Percentiles rank a stretch among this genome's conserved stretches.
These are phyloP conservation scores for Cystofilobasidium capitatum DNA, from an alignment of 768 basidiomycete species.

Conservation along the genomic window DNA sequence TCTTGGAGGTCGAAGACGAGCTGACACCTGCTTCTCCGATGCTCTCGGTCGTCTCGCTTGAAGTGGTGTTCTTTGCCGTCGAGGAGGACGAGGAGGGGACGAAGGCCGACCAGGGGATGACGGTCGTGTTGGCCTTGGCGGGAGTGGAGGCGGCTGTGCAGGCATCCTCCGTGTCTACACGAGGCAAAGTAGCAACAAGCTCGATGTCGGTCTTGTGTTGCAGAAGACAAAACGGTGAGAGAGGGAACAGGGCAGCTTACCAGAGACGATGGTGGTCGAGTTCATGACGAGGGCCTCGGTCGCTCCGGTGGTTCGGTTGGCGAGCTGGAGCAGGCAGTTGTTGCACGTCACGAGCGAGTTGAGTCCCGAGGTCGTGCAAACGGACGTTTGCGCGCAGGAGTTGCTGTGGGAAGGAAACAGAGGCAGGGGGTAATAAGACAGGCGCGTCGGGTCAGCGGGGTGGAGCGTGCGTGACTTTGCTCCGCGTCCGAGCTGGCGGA, in stretches of 20 bases:
- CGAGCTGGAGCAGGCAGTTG: conserved; percentile 21
- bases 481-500: background rate
- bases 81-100: background rate
- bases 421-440: background rate
- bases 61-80: background rate
- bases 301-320: conserved; percentile 21
- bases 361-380: conserved; percentile 17
- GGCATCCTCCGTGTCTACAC: background rate
- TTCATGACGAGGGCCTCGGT: background rate
- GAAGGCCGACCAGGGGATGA: conserved; percentile 10
- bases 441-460: background rate
- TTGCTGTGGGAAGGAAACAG: background rate
- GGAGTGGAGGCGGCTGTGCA: background rate
- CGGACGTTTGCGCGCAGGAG: background rate
- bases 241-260: background rate
- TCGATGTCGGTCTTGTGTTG: background rate
- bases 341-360: conserved; percentile 24
- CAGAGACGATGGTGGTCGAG: conserved; percentile 3
- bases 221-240: background rate
- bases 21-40: background rate
- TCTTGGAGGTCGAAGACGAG: background rate
- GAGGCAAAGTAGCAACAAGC: background rate
- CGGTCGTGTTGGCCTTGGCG: conserved; percentile 1
- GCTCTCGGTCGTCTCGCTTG: background rate
- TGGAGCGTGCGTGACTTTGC: background rate